Conservation (phyloP, 805 yeast species). For the Saccharomycopsis sp. region DNA sequence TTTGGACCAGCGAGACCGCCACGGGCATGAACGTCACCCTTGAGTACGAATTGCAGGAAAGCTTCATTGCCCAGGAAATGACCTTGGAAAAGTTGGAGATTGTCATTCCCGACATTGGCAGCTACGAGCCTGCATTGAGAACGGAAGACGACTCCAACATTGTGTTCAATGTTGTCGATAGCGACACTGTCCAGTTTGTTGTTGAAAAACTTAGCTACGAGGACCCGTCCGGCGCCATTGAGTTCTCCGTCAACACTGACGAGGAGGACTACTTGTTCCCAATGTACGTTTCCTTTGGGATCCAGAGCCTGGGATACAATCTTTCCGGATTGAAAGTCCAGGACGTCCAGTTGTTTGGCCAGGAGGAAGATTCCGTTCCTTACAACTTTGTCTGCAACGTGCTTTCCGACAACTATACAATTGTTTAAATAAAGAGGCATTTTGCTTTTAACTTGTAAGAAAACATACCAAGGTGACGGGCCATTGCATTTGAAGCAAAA, state of each 20-base stretch:
- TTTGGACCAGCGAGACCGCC: constrained; percentile 68
- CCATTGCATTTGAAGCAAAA: background rate
- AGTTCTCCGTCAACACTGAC: constrained; percentile 63
- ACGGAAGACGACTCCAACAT: constrained; percentile 40
- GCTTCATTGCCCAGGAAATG: constrained; percentile 37
- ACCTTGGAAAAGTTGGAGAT: constrained; percentile 31
- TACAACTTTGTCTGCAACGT: constrained; percentile 56
- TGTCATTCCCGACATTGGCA: constrained; percentile 55
- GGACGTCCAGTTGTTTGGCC: constrained; percentile 42
- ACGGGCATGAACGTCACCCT: constrained; percentile 66
- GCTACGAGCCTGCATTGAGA: constrained; percentile 43
- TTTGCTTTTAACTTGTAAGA: too few species aligned
- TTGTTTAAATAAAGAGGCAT: too few species aligned
- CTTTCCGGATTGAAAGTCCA: constrained; percentile 60
- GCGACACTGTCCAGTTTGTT: constrained; percentile 63
- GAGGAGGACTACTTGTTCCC: constrained; percentile 88
- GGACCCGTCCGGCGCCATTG: constrained; percentile 62
- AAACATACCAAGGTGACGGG: background rate
- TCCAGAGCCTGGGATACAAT: constrained; percentile 39
- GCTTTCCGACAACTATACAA: constrained; percentile 48
- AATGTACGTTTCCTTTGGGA: constrained; percentile 57
- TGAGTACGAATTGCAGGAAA: constrained; percentile 69
- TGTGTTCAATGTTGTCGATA: constrained; percentile 54
- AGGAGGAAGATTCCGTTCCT: constrained; percentile 47
- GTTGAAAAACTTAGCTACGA: constrained; percentile 46